Base-by-base conservation (phyloP, 768 basidiomycete genomes). In the Termitomyces sp. region DNA sequence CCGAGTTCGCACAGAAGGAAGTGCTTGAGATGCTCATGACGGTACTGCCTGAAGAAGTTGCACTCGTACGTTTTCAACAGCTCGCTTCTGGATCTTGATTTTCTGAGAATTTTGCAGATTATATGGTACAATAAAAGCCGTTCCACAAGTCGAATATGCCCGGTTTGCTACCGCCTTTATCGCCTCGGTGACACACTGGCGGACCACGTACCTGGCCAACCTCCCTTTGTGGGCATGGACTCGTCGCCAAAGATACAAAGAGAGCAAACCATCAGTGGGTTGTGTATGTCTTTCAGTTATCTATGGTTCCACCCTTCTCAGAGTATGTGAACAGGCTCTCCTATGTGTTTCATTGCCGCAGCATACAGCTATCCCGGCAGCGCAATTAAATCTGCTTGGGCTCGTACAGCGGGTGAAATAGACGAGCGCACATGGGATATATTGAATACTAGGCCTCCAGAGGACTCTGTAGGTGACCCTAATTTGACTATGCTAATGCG, bases 61-160 rank as follows among this genome's bases (percentile, higher is more conserved):
- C 91, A 0, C 65, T 87, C 61, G 90, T 91, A 63, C 48, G 85
- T 73, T 26, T 35, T 20, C 7, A 20, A 49, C 10, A 8, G 14
- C 22, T 48, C 26, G 53, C n/a, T 22, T 42, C 45, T 24, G 28
- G 13, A 7, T 56, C 38, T 40, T 53, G 8, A 36, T 33, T 26
- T 26, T 26, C 4, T 26, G 26, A 26, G 26, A 28, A 35, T 54
- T 8, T 54, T 18, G n/a, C 60, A 90, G 89, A 84, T 88, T 10
- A 63, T 92, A 13, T 92, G 90, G 90, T 92, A 92, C 65, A 93
- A 93, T 75, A 90, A 90, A 72, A 90, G 87, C 66, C 81, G 91
- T 2, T 69, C 78, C 6, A 79, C 76, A 10, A 80, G 84, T 54
- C 83, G 91, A 28, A 79, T 92, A 53, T 93, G 91, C 64, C 90